phyloP scores from a whole-genome alignment of 2,329 filamentous ascomycete genomes.

The Ceratocystis lukuohia region DNA sequence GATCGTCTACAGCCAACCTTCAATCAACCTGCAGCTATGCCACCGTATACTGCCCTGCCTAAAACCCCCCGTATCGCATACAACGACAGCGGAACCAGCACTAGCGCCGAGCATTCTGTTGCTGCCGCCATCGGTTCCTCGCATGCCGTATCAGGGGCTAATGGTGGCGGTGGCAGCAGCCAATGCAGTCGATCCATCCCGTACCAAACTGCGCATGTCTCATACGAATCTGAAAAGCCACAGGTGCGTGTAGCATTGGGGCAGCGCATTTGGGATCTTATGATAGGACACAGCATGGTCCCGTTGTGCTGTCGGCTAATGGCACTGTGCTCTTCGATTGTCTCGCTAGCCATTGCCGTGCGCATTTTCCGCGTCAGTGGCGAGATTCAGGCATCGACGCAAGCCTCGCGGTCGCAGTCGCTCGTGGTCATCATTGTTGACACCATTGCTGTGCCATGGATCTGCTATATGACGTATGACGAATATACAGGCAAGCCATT shows the following conservation, averaged over 20 bases:
- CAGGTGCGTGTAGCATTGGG: slow-evolving; percentile 28
- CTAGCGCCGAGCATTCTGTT: slow-evolving; percentile 22
- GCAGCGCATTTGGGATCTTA: slow-evolving; percentile 50
- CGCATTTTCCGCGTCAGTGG: slow-evolving; percentile 52
- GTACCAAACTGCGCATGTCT: neutral
- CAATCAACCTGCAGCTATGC: slow-evolving; percentile 28
- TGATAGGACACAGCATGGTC: slow-evolving; percentile 72
- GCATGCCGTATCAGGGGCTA: neutral
- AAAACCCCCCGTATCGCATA: slow-evolving; percentile 20
- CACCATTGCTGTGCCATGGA: slow-evolving; percentile 75
- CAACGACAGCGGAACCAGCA: neutral
- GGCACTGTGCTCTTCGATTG: slow-evolving; percentile 68
- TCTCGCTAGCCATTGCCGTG: slow-evolving; percentile 65
- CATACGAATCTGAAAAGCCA: slow-evolving; percentile 21
- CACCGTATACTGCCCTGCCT: slow-evolving; percentile 23
- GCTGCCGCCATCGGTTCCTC: neutral
- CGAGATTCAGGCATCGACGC: slow-evolving; percentile 24
- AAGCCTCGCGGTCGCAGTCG: slow-evolving; percentile 57
- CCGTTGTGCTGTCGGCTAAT: slow-evolving; percentile 71
- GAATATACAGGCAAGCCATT: slow-evolving; percentile 92
- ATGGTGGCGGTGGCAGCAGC: slow-evolving; percentile 10
- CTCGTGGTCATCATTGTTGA: slow-evolving; percentile 85
- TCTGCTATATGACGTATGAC: slow-evolving; percentile 87
- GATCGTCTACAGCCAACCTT: slow-evolving; percentile 37
- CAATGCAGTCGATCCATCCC: slow-evolving; percentile 21